Base-by-base conservation (phyloP, 1,284 basidiomycete genomes). In the Ganoderma resinaceum region DNA sequence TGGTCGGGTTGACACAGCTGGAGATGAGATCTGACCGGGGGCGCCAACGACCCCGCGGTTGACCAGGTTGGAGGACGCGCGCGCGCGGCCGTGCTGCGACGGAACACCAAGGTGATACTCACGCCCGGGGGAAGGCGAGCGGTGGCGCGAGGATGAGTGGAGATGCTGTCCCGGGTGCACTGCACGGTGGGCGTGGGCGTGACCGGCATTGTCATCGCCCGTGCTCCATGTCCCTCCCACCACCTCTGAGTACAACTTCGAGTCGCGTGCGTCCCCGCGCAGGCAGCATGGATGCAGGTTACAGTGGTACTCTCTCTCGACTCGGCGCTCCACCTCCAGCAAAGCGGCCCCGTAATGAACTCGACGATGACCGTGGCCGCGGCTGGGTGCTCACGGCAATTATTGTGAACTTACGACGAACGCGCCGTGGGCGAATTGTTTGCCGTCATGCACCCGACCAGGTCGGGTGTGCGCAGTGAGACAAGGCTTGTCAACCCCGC, bases 261-360 rank as follows among this genome's bases (percentile, higher is more conserved):
- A 72, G 77, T 35, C 78, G 83, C 26, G 79, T 84, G 33, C 75
- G 84, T 46, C 84, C 82, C 0, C 79, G 84, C 67, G 81, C 82
- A 1, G 82, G 77, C 62, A 84, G 81, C 74, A 75, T 82, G 35
- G 84, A 85, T 66, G 80, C 79, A 14, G 72, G 75, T 5, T 78
- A 79, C 66, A 46, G 61, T 53, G 63, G 53, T 33, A 43, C 55
- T 23, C 77, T 78, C 38, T 70, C 75, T 11, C 77, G 73, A 49
- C 76, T 75, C 3, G 78, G 73, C 1, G 80, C 79, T 18, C 82
- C 82, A 7, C 86, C 87, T 2, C 82, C 85, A 52, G 66, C 80
- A 18, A 89, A 89, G 77, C 81, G 83, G 55, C 73, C 82, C 3
- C 80, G 87, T 53, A 78, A 74, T 62, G 82, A 75, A 11, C 74